Evolutionary conservation across 2,329 filamentous ascomycete species (phyloP).

Genomic region (Beauveria caledonica): DNA sequence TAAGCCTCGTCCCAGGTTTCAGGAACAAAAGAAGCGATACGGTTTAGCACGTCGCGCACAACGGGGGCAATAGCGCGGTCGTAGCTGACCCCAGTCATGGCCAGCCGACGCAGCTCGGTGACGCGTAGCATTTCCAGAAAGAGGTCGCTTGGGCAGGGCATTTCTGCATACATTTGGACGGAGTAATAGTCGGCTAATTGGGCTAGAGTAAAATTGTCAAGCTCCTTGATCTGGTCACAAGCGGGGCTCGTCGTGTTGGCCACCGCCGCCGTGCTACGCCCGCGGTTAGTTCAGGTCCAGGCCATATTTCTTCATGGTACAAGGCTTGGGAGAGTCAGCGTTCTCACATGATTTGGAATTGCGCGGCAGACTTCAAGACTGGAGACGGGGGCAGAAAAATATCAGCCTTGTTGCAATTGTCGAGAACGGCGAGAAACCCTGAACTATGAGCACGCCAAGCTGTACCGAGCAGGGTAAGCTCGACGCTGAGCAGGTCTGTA

Average conservation of each 20-base stretch:
- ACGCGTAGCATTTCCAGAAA: background rate
- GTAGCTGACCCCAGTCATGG: background rate
- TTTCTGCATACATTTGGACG: background rate
- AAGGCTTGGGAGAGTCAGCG: background rate
- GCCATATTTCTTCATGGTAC: background rate
- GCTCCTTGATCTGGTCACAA: background rate
- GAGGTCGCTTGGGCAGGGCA: background rate
- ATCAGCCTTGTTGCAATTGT: background rate
- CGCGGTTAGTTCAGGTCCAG: background rate
- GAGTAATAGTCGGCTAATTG: background rate
- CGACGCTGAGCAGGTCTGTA: background rate
- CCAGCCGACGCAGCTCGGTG: background rate
- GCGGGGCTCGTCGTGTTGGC: constrained; percentile 4
- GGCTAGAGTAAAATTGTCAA: background rate
- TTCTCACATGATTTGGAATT: background rate
- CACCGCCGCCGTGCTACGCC: background rate
- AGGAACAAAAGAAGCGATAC: background rate
- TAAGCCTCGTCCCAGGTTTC: background rate
- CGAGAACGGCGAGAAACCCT: background rate
- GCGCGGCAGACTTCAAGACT: background rate
- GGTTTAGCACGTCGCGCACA: background rate
- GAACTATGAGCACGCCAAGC: constrained; percentile 1
- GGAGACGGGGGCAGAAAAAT: background rate
- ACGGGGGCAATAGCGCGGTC: background rate
- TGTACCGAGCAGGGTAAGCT: background rate